These are phyloP conservation scores for Echinosophora koreensis DNA, from an alignment of 306 rosid species.

Conservation along the genomic window DNA sequence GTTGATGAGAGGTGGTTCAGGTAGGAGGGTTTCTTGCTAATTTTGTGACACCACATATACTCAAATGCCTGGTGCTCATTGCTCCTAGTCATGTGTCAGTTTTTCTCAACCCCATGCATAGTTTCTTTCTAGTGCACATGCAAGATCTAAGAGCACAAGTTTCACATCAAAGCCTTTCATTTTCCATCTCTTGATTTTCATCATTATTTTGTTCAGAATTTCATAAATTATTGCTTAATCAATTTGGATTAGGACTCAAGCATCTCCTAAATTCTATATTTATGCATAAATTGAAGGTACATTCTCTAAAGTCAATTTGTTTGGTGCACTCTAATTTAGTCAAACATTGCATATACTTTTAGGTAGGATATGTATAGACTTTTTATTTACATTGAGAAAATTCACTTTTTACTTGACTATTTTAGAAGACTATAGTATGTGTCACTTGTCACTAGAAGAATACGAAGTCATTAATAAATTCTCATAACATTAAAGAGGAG, in stretches of 20 bases:
- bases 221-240: slow-evolving; percentile 24
- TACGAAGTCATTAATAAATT: neutral
- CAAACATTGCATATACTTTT: neutral
- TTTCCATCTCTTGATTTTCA: slow-evolving; percentile 9
- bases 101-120: slow-evolving; percentile 23
- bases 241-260: slow-evolving; percentile 9
- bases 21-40: neutral
- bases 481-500: neutral
- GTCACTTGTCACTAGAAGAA: neutral
- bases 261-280: neutral
- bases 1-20: neutral
- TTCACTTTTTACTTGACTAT: neutral
- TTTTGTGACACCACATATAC: slow-evolving; percentile 37
- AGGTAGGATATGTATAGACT: neutral
- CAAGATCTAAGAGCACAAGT: slow-evolving; percentile 11
- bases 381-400: neutral
- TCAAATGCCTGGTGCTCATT: slow-evolving; percentile 34
- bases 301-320: slow-evolving; percentile 15
- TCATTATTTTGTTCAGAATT: slow-evolving; percentile 21
- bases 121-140: slow-evolving; percentile 48
- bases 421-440: neutral
- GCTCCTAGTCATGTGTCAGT: neutral
- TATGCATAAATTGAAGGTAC: neutral
- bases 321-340: slow-evolving; percentile 18
- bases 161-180: slow-evolving; percentile 51